phyloP scores from a whole-genome alignment of 1,139 yeast genomes.

The Chernovozyma sophiae-reginae region DNA sequence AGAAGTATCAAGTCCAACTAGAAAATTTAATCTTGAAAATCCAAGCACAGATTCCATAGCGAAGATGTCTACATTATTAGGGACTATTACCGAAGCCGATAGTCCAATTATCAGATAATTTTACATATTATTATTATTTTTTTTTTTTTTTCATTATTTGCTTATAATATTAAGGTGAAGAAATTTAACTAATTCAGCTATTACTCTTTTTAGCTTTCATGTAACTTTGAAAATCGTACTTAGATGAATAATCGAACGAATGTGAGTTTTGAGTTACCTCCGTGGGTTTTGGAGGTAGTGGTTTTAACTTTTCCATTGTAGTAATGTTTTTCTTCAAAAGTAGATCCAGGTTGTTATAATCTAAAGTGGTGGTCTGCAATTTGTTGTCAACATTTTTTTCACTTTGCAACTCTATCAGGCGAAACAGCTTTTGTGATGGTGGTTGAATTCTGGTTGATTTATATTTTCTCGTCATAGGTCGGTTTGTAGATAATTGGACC shows the following conservation, averaged over 20 bases:
- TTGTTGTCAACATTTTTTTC: too few species aligned
- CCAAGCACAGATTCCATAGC: conserved; percentile 7
- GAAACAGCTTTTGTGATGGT: neutral
- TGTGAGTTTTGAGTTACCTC: conserved; percentile 7
- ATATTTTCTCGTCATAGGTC: conserved; percentile 6
- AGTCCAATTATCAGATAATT: conserved; percentile 7
- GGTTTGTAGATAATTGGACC: conserved; percentile 1
- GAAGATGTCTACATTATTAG: conserved; percentile 9
- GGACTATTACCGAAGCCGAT: conserved; percentile 15
- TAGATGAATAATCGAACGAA: conserved; percentile 30
- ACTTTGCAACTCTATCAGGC: too few species aligned
- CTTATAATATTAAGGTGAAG: neutral
- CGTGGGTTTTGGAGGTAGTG: neutral
- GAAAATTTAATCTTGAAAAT: conserved; percentile 3
- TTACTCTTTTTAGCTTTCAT: conserved; percentile 26
- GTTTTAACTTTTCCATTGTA: too few species aligned
- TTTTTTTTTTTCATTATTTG: neutral
- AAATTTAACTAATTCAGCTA: neutral
- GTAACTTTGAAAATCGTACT: conserved; percentile 36
- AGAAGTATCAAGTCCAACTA: conserved; percentile 4
- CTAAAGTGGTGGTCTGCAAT: too few species aligned
- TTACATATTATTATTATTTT: neutral
- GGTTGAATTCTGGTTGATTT: neutral
- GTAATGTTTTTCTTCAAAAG: too few species aligned
- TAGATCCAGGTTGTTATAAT: too few species aligned